Percentiles rank a stretch among this genome's conserved stretches.
These are phyloP conservation scores for Candida vaughaniae DNA, from an alignment of 805 yeast species.

Conservation along the genomic window DNA sequence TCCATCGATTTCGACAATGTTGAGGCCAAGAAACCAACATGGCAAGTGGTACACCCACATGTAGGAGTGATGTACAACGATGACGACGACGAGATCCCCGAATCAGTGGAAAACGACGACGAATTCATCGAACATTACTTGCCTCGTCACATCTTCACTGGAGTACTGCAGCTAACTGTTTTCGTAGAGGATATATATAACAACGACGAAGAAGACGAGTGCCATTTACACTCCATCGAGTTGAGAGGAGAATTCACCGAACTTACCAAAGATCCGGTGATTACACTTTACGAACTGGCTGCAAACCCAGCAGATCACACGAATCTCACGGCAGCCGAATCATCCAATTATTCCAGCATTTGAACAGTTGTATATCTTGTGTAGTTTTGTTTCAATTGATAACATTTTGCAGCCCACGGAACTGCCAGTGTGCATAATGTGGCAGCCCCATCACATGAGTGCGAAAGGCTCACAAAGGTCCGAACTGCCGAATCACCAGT, in stretches of 20 bases:
- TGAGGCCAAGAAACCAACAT: constrained; percentile 47
- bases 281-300: constrained; percentile 82
- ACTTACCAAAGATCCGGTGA: constrained; percentile 64
- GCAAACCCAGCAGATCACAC: constrained; percentile 91
- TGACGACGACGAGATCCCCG: constrained; percentile 38
- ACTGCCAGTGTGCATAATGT: too few relatives aligned
- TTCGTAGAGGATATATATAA: constrained; percentile 61
- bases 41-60: constrained; percentile 60
- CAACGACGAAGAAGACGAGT: constrained; percentile 51
- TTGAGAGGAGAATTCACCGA: constrained; percentile 70
- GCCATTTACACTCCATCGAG: constrained; percentile 68
- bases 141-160: constrained; percentile 73
- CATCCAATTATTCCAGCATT: too few relatives aligned
- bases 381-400: too few relatives aligned
- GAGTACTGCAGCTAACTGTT: constrained; percentile 63
- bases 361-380: too few relatives aligned
- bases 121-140: constrained; percentile 79
- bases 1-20: constrained; percentile 73
- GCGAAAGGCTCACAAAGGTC: constrained; percentile 14
- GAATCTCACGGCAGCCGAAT: constrained; percentile 19
- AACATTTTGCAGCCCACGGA: too few relatives aligned
- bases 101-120: constrained; percentile 27
- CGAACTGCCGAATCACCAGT: constrained; percentile 17
- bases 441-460: too few relatives aligned
- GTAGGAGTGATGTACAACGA: constrained; percentile 49